Base-by-base conservation (phyloP, 2,329 filamentous ascomycete genomes). In the Aspergillus niger region DNA sequence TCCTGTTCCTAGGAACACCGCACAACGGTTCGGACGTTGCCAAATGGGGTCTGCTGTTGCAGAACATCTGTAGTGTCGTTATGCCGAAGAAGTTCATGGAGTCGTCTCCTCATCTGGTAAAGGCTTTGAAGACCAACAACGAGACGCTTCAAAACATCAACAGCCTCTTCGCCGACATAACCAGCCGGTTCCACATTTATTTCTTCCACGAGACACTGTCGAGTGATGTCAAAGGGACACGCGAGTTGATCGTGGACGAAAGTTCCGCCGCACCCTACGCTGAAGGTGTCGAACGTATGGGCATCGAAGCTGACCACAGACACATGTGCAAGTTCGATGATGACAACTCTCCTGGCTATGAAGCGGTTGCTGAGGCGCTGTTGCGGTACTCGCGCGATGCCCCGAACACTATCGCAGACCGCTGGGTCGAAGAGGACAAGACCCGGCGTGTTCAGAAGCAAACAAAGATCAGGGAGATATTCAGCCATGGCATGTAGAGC, bases 131-230 rank as follows among this genome's bases (percentile, higher is more conserved):
- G 71, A 85, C 82, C 54, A 87, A 92, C 69, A 92, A 89, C 60
- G 90, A 92, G 75, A 90, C 85, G 0, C 76, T 93, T 5, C 85
- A 89, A 67, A 88, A 89, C 62, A 91, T 93, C 73, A 92, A 91
- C 72, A 85, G 81, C 55, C 83, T 88, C 59, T 93, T 93, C 66
- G 80, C 88, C 17, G 87, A 91, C 55, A 86, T 92, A 28, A 87
- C 90, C 63, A 83, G 86, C 59, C 82, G 86, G 1, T 92, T 91
- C 70, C 84, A 86, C 65, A 86, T 92, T 54, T 89, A 90, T 68
- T 91, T 92, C 83, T 90, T 87, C 39, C 89, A 92, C 58, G 90
- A 93, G 70, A 88, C 87, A 49, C 85, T 88, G 66, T 89, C 88
- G 63, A 91, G 89, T 0, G 86, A 91, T 64, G 68, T 92, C 38